Evolutionary conservation across 108 stramenopile genomes (phyloP).

Genomic region (Asterionellopsis glacialis): DNA sequence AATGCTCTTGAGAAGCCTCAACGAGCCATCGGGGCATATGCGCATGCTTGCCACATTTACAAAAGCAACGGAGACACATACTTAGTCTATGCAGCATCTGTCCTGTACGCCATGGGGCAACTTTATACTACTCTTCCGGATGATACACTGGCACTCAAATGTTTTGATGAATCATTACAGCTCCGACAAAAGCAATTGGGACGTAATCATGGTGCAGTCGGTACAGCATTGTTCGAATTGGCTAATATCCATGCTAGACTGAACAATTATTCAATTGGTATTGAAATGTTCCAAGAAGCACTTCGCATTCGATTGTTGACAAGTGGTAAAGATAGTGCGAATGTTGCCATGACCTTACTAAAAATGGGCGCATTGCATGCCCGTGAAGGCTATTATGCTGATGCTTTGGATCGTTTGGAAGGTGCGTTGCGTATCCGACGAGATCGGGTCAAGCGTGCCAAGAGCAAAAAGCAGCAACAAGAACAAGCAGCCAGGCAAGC

Average conservation of each 20-base stretch:
- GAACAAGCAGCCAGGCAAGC: neutral
- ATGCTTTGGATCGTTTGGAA: constrained; percentile 27
- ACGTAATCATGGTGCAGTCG: constrained; percentile 27
- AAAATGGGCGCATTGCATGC: constrained; percentile 30
- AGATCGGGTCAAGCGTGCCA: constrained; percentile 19
- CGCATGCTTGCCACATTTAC: constrained; percentile 27
- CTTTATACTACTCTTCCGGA: constrained; percentile 10
- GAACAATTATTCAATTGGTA: constrained; percentile 25
- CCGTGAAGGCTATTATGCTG: constrained; percentile 14
- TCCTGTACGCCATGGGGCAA: constrained; percentile 28
- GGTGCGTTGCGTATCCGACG: constrained; percentile 28
- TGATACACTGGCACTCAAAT: constrained; percentile 32
- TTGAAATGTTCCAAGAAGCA: constrained; percentile 41
- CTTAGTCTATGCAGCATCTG: constrained; percentile 28
- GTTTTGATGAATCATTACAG: constrained; percentile 46
- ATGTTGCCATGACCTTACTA: constrained; percentile 30
- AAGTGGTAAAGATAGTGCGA: constrained; percentile 20
- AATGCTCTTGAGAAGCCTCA: constrained; percentile 22
- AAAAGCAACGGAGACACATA: constrained; percentile 21
- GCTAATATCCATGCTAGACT: constrained; percentile 29
- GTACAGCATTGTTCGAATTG: constrained; percentile 28
- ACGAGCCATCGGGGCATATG: constrained; percentile 21
- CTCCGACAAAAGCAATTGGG: constrained; percentile 51
- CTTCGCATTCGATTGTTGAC: constrained; percentile 34
- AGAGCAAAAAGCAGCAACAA: constrained; percentile 2